These are phyloP conservation scores for Metschnikowia colocasiae DNA, from an alignment of 805 yeast genomes.

Conservation along the genomic window DNA sequence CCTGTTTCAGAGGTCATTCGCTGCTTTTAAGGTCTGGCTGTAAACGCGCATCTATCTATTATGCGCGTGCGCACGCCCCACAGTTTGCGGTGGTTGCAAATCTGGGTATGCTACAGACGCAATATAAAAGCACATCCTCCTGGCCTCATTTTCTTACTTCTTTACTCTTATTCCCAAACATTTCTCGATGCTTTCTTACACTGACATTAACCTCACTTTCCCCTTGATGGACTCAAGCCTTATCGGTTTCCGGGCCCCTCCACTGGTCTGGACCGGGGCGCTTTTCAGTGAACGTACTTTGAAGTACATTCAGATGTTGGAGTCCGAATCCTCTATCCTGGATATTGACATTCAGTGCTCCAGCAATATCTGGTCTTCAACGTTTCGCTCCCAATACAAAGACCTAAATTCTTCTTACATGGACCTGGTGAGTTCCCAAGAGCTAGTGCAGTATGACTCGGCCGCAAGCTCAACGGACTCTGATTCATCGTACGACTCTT, in stretches of 20 bases:
- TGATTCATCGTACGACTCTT: neutral
- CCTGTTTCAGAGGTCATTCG: neutral
- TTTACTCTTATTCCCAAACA: neutral
- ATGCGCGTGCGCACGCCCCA: neutral
- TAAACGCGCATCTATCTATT: conserved; percentile 1
- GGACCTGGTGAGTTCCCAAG: neutral
- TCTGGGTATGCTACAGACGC: neutral
- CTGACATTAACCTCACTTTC: neutral
- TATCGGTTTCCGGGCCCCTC: conserved; percentile 2
- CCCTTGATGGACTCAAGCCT: conserved; percentile 4
- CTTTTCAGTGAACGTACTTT: neutral
- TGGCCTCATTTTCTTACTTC: neutral
- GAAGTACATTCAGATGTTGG: neutral
- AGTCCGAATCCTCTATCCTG: neutral
- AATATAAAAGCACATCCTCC: neutral
- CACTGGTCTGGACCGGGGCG: neutral
- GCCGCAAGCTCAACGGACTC: neutral
- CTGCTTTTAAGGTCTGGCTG: neutral
- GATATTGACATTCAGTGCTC: neutral
- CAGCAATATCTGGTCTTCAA: neutral
- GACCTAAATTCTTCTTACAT: neutral
- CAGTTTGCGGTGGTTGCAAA: conserved; percentile 6
- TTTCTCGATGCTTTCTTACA: neutral
- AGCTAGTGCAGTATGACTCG: neutral
- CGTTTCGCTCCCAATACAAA: neutral